Percentiles rank a stretch among this genome's conserved stretches.
These are phyloP conservation scores for Pelomyxa schiedti DNA, from an alignment of 78 protist species.

Conservation along the genomic window DNA sequence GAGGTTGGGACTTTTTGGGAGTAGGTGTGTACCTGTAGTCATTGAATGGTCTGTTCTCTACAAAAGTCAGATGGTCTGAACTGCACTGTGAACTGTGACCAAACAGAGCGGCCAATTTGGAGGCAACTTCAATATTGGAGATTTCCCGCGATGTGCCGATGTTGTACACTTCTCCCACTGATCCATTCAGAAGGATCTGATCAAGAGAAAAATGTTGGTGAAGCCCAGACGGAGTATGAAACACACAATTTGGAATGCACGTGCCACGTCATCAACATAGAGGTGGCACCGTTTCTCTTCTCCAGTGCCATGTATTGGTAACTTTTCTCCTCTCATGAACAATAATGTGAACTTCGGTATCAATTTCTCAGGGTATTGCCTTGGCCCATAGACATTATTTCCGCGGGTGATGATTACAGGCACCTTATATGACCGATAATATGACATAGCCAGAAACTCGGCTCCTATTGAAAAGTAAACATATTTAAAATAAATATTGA, in stretches of 20 bases:
- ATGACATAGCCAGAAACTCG: conserved; percentile 59
- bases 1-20: background rate
- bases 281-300: conserved; percentile 48
- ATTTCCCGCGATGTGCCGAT: conserved; percentile 68
- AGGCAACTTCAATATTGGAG: conserved; percentile 39
- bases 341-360: conserved; percentile 81
- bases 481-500: too few relatives aligned
- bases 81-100: background rate
- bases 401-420: conserved; percentile 89
- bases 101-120: background rate
- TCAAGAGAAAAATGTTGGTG: background rate
- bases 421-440: conserved; percentile 41
- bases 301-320: conserved; percentile 76
- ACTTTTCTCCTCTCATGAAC: background rate
- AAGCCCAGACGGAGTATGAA: conserved; percentile 22
- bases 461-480: too few relatives aligned
- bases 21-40: conserved; percentile 67
- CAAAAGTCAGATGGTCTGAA: conserved; percentile 20
- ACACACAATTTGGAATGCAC: conserved; percentile 74
- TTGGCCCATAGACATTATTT: conserved; percentile 90
- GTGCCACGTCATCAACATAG: conserved; percentile 61
- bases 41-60: conserved; percentile 76
- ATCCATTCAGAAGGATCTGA: background rate
- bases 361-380: conserved; percentile 87
- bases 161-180: conserved; percentile 44